Evolutionary conservation across 306 rosid species (phyloP).

Genomic region (Acacia confusa): DNA sequence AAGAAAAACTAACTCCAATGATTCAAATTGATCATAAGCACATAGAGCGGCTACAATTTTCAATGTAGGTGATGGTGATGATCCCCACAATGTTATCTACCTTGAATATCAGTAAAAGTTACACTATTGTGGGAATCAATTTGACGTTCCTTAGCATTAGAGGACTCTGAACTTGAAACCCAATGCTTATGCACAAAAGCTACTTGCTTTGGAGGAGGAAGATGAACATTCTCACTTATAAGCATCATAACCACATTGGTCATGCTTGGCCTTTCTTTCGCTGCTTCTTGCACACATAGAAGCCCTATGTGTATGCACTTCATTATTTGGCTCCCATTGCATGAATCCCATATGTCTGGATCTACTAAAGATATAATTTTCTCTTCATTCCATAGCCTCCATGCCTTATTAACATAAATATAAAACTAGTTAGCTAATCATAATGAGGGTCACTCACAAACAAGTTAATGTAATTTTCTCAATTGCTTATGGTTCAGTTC

Average conservation of each 20-base stretch:
- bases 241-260: constrained; percentile 37
- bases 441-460: background rate
- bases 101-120: constrained; percentile 34
- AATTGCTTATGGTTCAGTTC: background rate
- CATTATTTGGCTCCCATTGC: constrained; percentile 31
- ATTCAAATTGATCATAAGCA: background rate
- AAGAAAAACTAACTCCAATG: background rate
- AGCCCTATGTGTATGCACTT: constrained; percentile 46
- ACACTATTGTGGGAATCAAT: constrained; percentile 29
- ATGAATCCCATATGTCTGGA: constrained; percentile 28
- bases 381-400: constrained; percentile 46
- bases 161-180: constrained; percentile 27
- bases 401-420: constrained; percentile 31
- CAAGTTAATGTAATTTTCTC: background rate
- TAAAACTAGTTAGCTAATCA: background rate
- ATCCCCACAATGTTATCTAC: constrained; percentile 27
- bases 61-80: background rate
- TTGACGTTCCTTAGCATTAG: constrained; percentile 27
- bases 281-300: constrained; percentile 46
- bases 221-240: constrained; percentile 39
- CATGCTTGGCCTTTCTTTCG: constrained; percentile 42
- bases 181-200: constrained; percentile 34
- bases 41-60: background rate
- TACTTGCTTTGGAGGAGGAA: constrained; percentile 45
- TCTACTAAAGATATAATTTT: constrained; percentile 24